Base-by-base conservation (phyloP, 306 rosid genomes). In the Quercus variabilis region DNA sequence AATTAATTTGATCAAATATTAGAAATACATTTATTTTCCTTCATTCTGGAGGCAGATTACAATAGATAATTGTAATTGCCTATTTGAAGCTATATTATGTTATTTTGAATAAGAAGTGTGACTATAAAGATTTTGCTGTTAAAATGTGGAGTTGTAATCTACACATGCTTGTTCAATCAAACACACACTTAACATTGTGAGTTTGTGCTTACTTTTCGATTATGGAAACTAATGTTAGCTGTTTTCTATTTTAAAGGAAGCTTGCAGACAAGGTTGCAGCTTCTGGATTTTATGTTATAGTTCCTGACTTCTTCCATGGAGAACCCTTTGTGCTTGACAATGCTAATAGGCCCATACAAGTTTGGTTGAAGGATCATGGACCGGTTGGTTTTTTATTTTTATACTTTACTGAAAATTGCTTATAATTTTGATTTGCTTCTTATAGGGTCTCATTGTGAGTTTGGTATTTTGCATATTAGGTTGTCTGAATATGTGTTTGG, bases 261-360 rank as follows among this genome's bases (percentile, higher is more conserved):
- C 87, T 94, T 25, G 98, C 96, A 7, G 94, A 92, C 85, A 91
- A 92, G 82, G 75, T 87, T 83, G 93, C 93, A 55, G 90, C 91
- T 68, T 87, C 88, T 73, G 96, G 98, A 57, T 94, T 87, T 86
- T 87, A 84, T 78, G 96, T 88, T 52, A 90, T 79, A 74, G 93
- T 88, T 75, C 92, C 97, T 19, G 96, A 94, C 76, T 88, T 92
- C 86, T 71, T 92, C 0, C 26, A 90, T 56, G 93, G 91, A 18
- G 97, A 94, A 7, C 97, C 96, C 55, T 90, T 1, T 72, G 74
- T 23, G 23, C 79, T 81, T 17, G 80, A 76, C 21, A 78, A 79
- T 54, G 28, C 84, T 65, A 9, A 55, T 58, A 80, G 87, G 80
- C 84, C 93, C 7, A 0, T 87, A 1, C 67, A 55, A 35, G 87